Base-by-base conservation (phyloP, 23 red algal genomes). In the Gracilaria gracilis region DNA sequence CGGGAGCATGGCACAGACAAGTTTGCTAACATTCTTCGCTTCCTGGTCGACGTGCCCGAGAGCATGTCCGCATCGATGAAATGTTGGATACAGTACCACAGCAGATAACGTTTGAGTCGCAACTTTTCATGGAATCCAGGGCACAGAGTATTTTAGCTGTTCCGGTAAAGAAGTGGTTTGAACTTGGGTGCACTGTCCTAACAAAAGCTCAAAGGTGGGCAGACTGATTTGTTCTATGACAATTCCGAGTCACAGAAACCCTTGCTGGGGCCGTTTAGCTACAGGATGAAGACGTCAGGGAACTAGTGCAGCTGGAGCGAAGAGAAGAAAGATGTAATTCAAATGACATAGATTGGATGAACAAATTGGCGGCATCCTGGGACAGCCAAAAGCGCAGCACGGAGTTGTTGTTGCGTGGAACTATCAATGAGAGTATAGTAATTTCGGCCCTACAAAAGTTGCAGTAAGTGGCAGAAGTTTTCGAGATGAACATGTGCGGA, bases 181-280 rank as follows among this genome's bases (percentile, higher is more conserved):
- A 47, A 15, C 28, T 25, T n/a, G 36, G 6, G 37, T 75, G 84
- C 15, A 55, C 40, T 49, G 25, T 88, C 7, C 69, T 88, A 55
- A 88, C 53, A 34, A 54, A 31, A 51, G 66, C 31, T 39, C 64
- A 88, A 66, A 11, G 20, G 11, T 88, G 84, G 57, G 84, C 84
- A 4, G 84, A 88, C 34, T 88, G 84, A 48, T 77, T 88, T 46
- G 36, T 88, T 14, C 51, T 76, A 28, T 12, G 36, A 48, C 36
- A 88, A 31, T 77, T 88, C 48, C 34, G 65, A 72, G 65, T 88
- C 77, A 88, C 84, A 15, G 84, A 9, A 32, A 88, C 42, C 42
- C 11, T 46, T 7, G 42, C 42, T 4, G 42, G 42, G 5, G 11
- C 42, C 5, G 42, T 11, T 46, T 46, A 7, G 11, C 11, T 46